Evolutionary conservation across 371 early-diverging fungal species (phyloP), one percentile per base, ranked within the genome.

Genomic region (Parasitella parasitica): DNA sequence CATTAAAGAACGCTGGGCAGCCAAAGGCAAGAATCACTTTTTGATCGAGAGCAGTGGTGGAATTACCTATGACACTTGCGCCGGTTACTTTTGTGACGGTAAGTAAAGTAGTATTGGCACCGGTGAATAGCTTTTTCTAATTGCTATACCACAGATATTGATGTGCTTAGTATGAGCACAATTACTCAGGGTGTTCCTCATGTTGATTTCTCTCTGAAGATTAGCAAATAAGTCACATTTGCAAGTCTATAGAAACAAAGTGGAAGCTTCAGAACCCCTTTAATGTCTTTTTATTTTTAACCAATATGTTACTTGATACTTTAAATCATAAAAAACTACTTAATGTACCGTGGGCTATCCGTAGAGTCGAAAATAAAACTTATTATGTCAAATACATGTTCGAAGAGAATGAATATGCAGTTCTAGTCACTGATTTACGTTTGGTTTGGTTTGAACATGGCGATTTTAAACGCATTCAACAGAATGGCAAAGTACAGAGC

Each of bases 21-120:
- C 71, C 2, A 75, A 76, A 51, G 88, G 90, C 18, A 86, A 87
- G 48, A 81, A 71, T 18, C 67, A 78, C 38, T 91, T 97, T 67
- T 74, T 96, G 69, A 84, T 98, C 30, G 99, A 98, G 70, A 95
- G 93, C 60, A 94, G 94, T 64, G 98, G 99, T 34, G 97, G 98
- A 11, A 89, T 98, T 62, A 95, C 96, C 26, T 91, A 92, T 64
- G 89, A 92, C 28, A 96, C 86, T 32, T 93, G 94, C 46, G 87
- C 76, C 7, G 62, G 64, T 20, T 97, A 93, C 75, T 95, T 97
- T 74, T 83, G 81, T 27, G 81, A 86, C n/a, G 86, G 95, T 92
- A 80, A 28, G 7, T 28, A 36, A 7, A 38, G 3, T n/a, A n/a
- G 9, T 15, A 6, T 22, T 24, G 4, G 1, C 2, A 13, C 1